Base-by-base conservation (phyloP, 2,329 filamentous ascomycete genomes). In the Botryosphaeria dothidea region DNA sequence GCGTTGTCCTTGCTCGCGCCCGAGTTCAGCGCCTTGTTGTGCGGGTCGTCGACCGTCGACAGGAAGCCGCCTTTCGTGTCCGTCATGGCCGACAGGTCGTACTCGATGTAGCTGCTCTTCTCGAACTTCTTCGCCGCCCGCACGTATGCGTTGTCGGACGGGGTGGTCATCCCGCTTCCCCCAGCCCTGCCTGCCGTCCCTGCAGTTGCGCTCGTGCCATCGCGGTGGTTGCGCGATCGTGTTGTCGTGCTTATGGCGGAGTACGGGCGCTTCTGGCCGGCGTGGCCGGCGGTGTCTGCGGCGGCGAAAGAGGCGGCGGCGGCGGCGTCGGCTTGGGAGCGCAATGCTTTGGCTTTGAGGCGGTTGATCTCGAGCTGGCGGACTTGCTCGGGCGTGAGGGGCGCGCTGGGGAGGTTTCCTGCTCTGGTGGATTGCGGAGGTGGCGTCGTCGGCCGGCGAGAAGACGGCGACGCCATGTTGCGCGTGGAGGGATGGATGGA, bases 41-140 rank as follows among this genome's bases (percentile, higher is more conserved):
- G 88, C 0, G 95, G 95, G 77, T 99, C 95, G 74, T 99, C 95
- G 67, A 94, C 91, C 0, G 87, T 85, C n/a, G 90, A 91, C 69
- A 99, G 79, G 78, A 99, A 99, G 0, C 95, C 95, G 67, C 95
- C 95, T 75, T 97, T 97, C 0, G 94, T 98, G 77, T 99, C 95
- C 6, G 90, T 96, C 93, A 99, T 98, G 79, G 94, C 91, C 75
- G 91, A 94, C 79, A 99, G 95, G 77, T 99, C 95, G 80, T 97
- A 98, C 74, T 99, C 95, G 73, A 99, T 93, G 75, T 91, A 98
- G 76, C 76, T 74, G 7, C 72, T 74, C 54, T 95, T 94, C 67
- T 91, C 88, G 70, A 98, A 97, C 73, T 96, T 97, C 72, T 89
- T 87, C 43, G 92, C 92, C 0, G 94, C 90, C 64, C 88, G 88